phyloP scores from a whole-genome alignment of 352 stramenopile genomes.

The Phytophthora citricola region DNA sequence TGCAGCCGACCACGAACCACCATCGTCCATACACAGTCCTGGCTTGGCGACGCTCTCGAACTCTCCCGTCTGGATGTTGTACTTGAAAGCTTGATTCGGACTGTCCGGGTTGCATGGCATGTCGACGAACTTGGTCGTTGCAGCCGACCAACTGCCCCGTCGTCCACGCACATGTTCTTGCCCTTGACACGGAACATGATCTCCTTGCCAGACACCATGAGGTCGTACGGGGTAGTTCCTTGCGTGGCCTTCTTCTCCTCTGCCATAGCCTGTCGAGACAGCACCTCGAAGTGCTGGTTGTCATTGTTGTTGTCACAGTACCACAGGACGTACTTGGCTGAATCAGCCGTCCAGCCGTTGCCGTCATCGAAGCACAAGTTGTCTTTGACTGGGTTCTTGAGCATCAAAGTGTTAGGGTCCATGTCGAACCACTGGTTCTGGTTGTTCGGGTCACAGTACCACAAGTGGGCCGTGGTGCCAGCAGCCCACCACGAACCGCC shows the following conservation, averaged over 20 bases:
- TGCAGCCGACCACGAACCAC: constrained; percentile 20
- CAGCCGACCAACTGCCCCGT: constrained; percentile 32
- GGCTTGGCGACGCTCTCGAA: constrained; percentile 30
- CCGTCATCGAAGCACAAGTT: constrained; percentile 45
- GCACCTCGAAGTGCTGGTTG: constrained; percentile 29
- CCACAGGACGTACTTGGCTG: constrained; percentile 26
- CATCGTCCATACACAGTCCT: constrained; percentile 38
- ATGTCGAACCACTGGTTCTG: constrained; percentile 36
- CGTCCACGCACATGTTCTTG: constrained; percentile 47
- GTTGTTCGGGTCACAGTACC: constrained; percentile 35
- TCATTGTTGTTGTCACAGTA: constrained; percentile 25
- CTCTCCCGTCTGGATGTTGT: constrained; percentile 25
- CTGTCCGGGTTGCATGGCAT: constrained; percentile 39
- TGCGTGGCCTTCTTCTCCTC: constrained; percentile 20
- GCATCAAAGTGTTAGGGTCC: constrained; percentile 28
- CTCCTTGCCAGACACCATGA: constrained; percentile 29
- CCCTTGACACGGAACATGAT: constrained; percentile 34
- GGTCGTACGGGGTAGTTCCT: constrained; percentile 28
- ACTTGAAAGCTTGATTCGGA: constrained; percentile 39
- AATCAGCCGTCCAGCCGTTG: constrained; percentile 7
- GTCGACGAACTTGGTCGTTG: constrained; percentile 31
- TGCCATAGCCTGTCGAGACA: constrained; percentile 24
- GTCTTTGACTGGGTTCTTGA: constrained; percentile 37
- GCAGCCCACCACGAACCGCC: constrained; percentile 19
- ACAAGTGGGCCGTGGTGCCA: constrained; percentile 23